phyloP scores from a whole-genome alignment of 2,329 filamentous ascomycete genomes.

The Zymoseptoria tritici region DNA sequence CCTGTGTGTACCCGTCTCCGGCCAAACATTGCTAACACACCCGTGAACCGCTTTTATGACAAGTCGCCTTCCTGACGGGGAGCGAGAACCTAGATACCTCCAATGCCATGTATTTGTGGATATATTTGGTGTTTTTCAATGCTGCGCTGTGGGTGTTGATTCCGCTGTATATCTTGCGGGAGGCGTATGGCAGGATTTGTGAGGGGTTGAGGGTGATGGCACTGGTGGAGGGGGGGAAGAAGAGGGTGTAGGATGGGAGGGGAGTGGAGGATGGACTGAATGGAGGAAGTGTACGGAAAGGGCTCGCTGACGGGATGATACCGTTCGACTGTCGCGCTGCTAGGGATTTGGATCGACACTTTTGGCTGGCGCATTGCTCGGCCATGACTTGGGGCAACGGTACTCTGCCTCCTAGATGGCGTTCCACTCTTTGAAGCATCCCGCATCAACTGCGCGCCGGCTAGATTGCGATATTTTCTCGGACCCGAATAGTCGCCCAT shows the following conservation, averaged over 20 bases:
- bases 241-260: conserved; percentile 2
- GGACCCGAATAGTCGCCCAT: conserved; percentile 8
- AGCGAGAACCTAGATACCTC: conserved; percentile 50
- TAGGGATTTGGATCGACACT: too few relatives aligned
- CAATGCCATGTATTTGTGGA: conserved; percentile 56
- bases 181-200: conserved; percentile 39
- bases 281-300: too few relatives aligned
- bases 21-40: too few relatives aligned
- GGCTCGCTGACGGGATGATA: background rate
- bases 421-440: conserved; percentile 5
- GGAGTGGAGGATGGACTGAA: too few relatives aligned
- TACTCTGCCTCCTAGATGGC: conserved; percentile 3
- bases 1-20: too few relatives aligned
- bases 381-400: too few relatives aligned
- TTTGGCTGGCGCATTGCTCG: too few relatives aligned
- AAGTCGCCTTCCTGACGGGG: too few relatives aligned
- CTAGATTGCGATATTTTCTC: conserved; percentile 9
- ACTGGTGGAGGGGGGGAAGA: conserved; percentile 9
- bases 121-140: conserved; percentile 60
- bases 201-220: conserved; percentile 12
- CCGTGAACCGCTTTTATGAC: too few relatives aligned
- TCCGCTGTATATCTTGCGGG: conserved; percentile 50
- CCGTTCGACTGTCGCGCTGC: too few relatives aligned
- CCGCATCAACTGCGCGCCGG: conserved; percentile 9
- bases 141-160: conserved; percentile 52